phyloP scores from a whole-genome alignment of 1,139 yeast genomes.

The Suhomyces panamericanus region DNA sequence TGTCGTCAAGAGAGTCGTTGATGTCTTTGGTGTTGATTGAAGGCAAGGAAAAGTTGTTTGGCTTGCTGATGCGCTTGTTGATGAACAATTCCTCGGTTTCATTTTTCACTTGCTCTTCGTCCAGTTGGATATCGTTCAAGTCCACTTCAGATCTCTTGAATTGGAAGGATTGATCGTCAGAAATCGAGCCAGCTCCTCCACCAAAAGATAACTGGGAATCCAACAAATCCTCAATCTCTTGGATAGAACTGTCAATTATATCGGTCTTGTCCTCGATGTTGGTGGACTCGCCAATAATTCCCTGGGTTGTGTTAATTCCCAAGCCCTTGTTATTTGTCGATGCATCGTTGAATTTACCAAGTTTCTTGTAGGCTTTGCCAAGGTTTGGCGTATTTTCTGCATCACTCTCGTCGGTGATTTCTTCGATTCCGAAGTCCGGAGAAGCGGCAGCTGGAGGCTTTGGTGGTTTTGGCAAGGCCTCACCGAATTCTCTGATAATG shows the following conservation, averaged over 20 bases:
- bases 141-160: slow-evolving; percentile 13
- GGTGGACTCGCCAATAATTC: slow-evolving; percentile 24
- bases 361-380: background rate
- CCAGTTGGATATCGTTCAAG: slow-evolving; percentile 7
- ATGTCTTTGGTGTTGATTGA: background rate
- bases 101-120: background rate
- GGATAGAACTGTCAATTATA: slow-evolving; percentile 37
- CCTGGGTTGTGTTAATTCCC: slow-evolving; percentile 11
- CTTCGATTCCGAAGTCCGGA: slow-evolving; percentile 45
- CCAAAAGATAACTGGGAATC: slow-evolving; percentile 31
- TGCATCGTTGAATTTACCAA: background rate
- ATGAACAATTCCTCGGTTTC: slow-evolving; percentile 4
- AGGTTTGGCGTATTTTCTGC: slow-evolving; percentile 12
- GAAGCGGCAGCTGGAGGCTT: slow-evolving; percentile 14
- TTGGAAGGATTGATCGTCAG: slow-evolving; percentile 12
- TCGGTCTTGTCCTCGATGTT: slow-evolving; percentile 14
- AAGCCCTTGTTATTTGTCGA: slow-evolving; percentile 9
- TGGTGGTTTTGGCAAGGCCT: slow-evolving; percentile 14
- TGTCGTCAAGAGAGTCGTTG: background rate
- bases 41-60: background rate
- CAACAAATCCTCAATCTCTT: slow-evolving; percentile 45
- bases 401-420: slow-evolving; percentile 36
- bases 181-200: background rate
- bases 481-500: slow-evolving; percentile 14
- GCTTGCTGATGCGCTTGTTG: background rate